Evolutionary conservation across 805 yeast species (phyloP).

Genomic region (Sugiyamaella floridensis): DNA sequence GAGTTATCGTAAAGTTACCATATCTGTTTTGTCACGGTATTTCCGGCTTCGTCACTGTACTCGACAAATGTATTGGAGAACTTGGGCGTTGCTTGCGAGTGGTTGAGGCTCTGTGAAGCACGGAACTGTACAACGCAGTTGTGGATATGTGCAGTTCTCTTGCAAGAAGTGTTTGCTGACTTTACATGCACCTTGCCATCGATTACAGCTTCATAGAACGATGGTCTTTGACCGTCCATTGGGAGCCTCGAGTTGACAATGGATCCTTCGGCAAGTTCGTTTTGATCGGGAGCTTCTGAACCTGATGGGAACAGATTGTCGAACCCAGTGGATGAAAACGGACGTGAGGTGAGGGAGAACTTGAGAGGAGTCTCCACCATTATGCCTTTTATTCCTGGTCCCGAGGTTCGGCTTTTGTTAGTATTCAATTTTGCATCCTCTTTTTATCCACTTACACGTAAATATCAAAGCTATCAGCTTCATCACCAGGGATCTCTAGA

Average conservation of each 20-base stretch:
- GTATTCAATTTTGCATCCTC: not conserved
- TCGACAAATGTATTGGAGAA: constrained; percentile 8
- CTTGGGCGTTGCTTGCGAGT: constrained; percentile 10
- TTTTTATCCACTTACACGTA: not conserved
- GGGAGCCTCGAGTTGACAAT: not conserved
- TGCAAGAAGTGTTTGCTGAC: not conserved
- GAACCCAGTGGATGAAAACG: constrained; percentile 11
- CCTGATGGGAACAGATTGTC: constrained; percentile 15
- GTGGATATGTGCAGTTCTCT: not conserved
- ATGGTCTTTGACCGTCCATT: constrained; percentile 1
- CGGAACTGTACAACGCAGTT: constrained; percentile 5
- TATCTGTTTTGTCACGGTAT: constrained; percentile 3
- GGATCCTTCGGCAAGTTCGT: not conserved
- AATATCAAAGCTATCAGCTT: constrained; percentile 6
- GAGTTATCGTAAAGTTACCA: constrained; percentile 9
- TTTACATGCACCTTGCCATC: constrained; percentile 8
- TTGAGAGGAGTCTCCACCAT: constrained; percentile 12
- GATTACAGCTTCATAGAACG: constrained; percentile 14
- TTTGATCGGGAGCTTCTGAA: constrained; percentile 12
- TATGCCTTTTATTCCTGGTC: constrained; percentile 19
- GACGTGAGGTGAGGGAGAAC: constrained; percentile 13
- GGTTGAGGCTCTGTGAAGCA: constrained; percentile 10
- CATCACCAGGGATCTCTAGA: constrained; percentile 6
- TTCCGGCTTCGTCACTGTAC: constrained; percentile 7
- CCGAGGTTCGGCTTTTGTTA: constrained; percentile 7